phyloP scores from a whole-genome alignment of 2,329 filamentous ascomycete genomes.

The Aspergillus uvarum region DNA sequence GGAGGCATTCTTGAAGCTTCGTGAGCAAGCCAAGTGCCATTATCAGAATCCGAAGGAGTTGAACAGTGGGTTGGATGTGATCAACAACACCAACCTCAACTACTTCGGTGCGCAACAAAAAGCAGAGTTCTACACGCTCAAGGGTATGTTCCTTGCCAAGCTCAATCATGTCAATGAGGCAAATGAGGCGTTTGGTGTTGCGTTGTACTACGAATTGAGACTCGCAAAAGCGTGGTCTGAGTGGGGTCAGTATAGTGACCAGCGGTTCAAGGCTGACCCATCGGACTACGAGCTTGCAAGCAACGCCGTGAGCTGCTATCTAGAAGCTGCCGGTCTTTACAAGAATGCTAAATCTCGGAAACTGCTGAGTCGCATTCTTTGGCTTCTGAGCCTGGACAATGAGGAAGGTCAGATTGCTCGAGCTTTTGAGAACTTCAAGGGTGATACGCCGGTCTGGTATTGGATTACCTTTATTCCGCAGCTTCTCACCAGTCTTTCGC shows the following conservation, averaged over 20 bases:
- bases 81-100: constrained; percentile 98
- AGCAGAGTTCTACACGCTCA: constrained; percentile 97
- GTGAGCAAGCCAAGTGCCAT: constrained; percentile 98
- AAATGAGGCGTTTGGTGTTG: constrained; percentile 90
- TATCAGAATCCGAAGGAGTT: constrained; percentile 95
- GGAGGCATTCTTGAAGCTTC: constrained; percentile 93
- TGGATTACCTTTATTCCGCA: constrained; percentile 99
- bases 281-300: constrained; percentile 78
- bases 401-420: constrained; percentile 76
- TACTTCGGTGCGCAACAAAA: constrained; percentile 97
- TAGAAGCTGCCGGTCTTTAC: constrained; percentile 93
- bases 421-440: constrained; percentile 95
- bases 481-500: constrained; percentile 82
- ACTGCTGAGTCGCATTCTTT: constrained; percentile 86
- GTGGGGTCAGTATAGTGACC: constrained; percentile 98
- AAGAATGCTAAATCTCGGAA: constrained; percentile 97
- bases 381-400: constrained; percentile 92
- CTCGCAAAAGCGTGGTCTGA: constrained; percentile 98
- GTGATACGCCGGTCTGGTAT: constrained; percentile 97
- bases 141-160: constrained; percentile 98
- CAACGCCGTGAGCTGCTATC: constrained; percentile 91
- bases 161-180: constrained; percentile 87
- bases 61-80: constrained; percentile 90
- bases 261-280: constrained; percentile 90
- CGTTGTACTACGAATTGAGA: constrained; percentile 91